Base-by-base conservation (phyloP, 768 basidiomycete genomes). In the Tricholoma matsutake region DNA sequence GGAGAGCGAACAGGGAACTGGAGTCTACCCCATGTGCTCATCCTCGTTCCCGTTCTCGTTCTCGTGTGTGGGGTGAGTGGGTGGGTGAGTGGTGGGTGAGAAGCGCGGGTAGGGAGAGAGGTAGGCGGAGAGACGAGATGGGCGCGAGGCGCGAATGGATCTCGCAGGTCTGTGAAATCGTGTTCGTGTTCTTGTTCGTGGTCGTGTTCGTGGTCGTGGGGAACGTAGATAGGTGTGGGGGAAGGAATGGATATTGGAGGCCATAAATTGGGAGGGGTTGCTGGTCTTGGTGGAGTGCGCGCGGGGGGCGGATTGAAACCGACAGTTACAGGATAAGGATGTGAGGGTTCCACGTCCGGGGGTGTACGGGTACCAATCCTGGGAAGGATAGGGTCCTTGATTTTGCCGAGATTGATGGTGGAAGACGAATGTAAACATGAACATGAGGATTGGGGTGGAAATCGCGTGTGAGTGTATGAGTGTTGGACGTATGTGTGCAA, bases 161-260 rank as follows among this genome's bases (percentile, higher is more conserved):
- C 56, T 6, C 56, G 39, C 3, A 57, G 29, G 28, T 57, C 56
- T 4, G 56, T 57, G 25, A 45, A 57, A 16, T 57, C 56, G 20
- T 43, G 41, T 13, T 57, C 56, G 9, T 20, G 20, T 5, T 56
- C 56, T 1, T 18, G 25, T 4, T 16, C 25, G 25, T 16, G 22
- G 2, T 5, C 6, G 8, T 31, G 39, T 9, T 45, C 10, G 14
- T 14, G 28, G 4, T 51, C 28, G 7, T 16, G 51, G 14, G 47
- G 47, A 16, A 13, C 8, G 4, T 22, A 4, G 22, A 49, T 20
- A 20, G n/a, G 41, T 8, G 20, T 10, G 20, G 20, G 45, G 4
- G 45, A 11, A 22, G 6, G 43, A 4, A 14, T 16, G 28, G 8
- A 28, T 8, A 11, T 51, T 25, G 25, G 28, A 28, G 49, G 7